Percentiles rank a stretch among this genome's conserved stretches.
Evolutionary conservation across 2,329 filamentous ascomycete genomes (phyloP).

Genomic region (Monosporascus ibericus): DNA sequence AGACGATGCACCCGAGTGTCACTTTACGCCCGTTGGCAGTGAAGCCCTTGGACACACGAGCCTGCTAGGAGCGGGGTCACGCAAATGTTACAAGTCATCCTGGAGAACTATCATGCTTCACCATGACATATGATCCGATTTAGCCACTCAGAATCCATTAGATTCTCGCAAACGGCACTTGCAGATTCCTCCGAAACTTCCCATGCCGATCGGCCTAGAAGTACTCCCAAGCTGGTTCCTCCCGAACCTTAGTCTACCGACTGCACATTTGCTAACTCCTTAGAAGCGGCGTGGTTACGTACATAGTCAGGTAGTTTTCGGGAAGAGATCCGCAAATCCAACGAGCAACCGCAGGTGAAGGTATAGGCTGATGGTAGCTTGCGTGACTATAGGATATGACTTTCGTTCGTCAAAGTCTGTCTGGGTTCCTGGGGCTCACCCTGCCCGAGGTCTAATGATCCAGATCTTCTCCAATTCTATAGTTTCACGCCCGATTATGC

Average conservation of each 20-base stretch:
- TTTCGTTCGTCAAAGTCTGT: not conserved
- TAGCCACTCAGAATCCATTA: too few relatives aligned
- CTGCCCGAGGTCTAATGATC: too few relatives aligned
- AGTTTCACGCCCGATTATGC: not conserved
- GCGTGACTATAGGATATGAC: not conserved
- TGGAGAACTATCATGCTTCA: not conserved
- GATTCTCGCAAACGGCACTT: not conserved
- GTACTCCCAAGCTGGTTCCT: too few relatives aligned
- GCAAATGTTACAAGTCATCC: not conserved
- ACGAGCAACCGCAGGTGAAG: not conserved
- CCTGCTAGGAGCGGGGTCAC: not conserved
- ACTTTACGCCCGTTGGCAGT: not conserved
- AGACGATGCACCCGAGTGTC: not conserved
- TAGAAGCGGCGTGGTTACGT: too few relatives aligned
- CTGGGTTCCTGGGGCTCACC: not conserved
- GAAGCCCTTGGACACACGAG: not conserved
- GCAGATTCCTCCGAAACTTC: too few relatives aligned
- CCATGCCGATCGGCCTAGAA: too few relatives aligned
- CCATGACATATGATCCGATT: too few relatives aligned
- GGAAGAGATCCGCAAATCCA: not conserved
- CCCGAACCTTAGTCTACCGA: too few relatives aligned
- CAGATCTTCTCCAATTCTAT: not conserved
- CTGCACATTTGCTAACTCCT: too few relatives aligned
- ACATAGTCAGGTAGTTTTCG: not conserved
- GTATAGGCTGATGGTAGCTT: not conserved